These are phyloP conservation scores for Alternaria metachromatica DNA, from an alignment of 2,329 filamentous ascomycete species.

Conservation along the genomic window DNA sequence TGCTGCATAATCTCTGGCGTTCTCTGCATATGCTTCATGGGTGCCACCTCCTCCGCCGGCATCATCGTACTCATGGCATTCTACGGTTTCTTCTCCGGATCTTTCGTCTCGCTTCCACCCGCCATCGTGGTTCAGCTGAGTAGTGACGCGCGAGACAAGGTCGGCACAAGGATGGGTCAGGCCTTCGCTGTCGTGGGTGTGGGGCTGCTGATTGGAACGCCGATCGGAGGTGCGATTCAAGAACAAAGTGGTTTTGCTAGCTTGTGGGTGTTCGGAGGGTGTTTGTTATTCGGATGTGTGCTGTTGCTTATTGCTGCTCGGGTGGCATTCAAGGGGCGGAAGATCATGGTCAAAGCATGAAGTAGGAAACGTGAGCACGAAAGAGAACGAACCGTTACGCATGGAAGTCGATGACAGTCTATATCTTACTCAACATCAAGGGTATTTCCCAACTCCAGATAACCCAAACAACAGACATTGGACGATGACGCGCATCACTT, in stretches of 20 bases:
- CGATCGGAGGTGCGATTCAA: constrained; percentile 63
- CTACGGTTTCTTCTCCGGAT: constrained; percentile 59
- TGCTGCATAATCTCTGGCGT: constrained; percentile 51
- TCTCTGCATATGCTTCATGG: constrained; percentile 52
- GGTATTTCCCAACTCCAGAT: background rate
- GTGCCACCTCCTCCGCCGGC: constrained; percentile 39
- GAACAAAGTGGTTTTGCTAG: constrained; percentile 51
- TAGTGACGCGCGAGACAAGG: constrained; percentile 52
- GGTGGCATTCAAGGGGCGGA: constrained; percentile 34
- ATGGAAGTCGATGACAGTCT: background rate
- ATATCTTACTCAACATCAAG: background rate
- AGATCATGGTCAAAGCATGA: constrained; percentile 35
- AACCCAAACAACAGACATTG: background rate
- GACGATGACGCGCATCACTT: background rate
- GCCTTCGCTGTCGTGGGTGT: constrained; percentile 59
- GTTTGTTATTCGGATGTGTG: constrained; percentile 32
- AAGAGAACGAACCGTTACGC: background rate
- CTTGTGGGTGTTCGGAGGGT: constrained; percentile 55
- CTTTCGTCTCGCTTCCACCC: constrained; percentile 55
- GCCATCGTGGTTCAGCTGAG: constrained; percentile 55
- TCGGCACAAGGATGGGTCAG: constrained; percentile 63
- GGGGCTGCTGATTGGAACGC: constrained; percentile 63
- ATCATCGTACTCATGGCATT: constrained; percentile 53
- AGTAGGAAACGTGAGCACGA: background rate
- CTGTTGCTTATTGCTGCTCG: constrained; percentile 28